Conservation (phyloP, 208 protist species). For the Naegleria lovaniensis region DNA sequence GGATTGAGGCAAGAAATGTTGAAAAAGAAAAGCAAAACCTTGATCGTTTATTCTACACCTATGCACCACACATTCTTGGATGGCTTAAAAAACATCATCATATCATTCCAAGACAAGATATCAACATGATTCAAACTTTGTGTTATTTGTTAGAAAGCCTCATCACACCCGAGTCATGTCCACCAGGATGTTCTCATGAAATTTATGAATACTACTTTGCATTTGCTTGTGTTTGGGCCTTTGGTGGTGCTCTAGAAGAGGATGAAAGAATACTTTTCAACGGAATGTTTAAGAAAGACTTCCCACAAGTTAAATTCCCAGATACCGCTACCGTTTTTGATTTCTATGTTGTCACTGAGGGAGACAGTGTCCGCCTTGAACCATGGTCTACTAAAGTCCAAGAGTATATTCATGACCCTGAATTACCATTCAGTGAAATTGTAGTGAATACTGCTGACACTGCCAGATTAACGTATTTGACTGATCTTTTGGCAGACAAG, state of each 20-base stretch:
- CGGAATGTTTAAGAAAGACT: constrained; percentile 89
- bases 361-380: constrained; percentile 70
- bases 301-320: constrained; percentile 79
- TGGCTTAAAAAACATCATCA: constrained; percentile 74
- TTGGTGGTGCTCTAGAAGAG: constrained; percentile 85
- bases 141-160: constrained; percentile 91
- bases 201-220: constrained; percentile 94
- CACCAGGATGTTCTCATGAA: constrained; percentile 54
- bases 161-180: constrained; percentile 55
- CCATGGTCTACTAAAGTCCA: constrained; percentile 83
- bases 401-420: constrained; percentile 75
- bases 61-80: constrained; percentile 83
- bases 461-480: constrained; percentile 84
- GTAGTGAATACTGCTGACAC: constrained; percentile 89
- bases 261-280: constrained; percentile 90
- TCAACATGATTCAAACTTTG: constrained; percentile 90
- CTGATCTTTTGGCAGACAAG: constrained; percentile 83
- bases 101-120: constrained; percentile 79
- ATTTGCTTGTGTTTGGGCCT: constrained; percentile 92
- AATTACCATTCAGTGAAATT: constrained; percentile 74
- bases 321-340: constrained; percentile 86
- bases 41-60: constrained; percentile 93
- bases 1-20: constrained; percentile 71
- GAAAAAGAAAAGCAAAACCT: constrained; percentile 80
- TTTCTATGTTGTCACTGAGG: constrained; percentile 78